Conservation (phyloP, 805 yeast genomes). For the Sungouiella thailandica region DNA sequence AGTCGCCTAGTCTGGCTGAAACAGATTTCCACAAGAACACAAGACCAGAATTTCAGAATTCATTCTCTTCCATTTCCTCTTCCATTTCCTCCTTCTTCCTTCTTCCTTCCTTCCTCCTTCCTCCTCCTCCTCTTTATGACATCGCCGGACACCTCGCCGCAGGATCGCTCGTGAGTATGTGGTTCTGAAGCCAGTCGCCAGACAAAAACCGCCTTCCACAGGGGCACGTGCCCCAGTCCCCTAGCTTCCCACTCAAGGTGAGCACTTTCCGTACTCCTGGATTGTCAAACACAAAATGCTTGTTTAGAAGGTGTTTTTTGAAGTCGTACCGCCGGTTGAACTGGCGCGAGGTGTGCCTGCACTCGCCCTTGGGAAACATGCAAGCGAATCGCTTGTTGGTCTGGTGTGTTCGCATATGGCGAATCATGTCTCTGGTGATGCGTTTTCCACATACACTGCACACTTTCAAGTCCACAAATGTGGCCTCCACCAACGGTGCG, state of each 20-base stretch:
- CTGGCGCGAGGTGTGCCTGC: constrained; percentile 55
- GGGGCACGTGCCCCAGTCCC: constrained; percentile 46
- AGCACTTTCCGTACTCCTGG: constrained; percentile 39
- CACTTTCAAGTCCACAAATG: constrained; percentile 33
- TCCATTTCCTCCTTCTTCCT: too few species aligned
- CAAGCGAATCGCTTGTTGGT: constrained; percentile 52
- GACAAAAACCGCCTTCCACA: constrained; percentile 33
- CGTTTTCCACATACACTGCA: constrained; percentile 52
- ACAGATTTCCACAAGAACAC: too few species aligned
- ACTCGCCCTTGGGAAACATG: constrained; percentile 49
- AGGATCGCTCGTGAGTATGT: constrained; percentile 24
- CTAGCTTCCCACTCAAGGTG: constrained; percentile 49
- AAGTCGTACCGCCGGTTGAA: constrained; percentile 67
- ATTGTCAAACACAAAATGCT: constrained; percentile 54
- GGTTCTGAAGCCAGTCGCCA: constrained; percentile 34
- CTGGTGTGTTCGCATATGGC: constrained; percentile 63
- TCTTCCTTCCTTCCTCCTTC: too few species aligned
- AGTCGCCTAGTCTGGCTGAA: too few species aligned
- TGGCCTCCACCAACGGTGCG: constrained; percentile 33
- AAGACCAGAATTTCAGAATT: too few species aligned
- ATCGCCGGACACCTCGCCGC: constrained; percentile 17
- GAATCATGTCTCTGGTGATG: constrained; percentile 55
- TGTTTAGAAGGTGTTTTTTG: constrained; percentile 59
- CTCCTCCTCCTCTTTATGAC: too few species aligned
- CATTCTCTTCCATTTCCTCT: too few species aligned